These are phyloP conservation scores for Phytophthora sp. DNA, from an alignment of 352 stramenopile genomes.

Conservation along the genomic window DNA sequence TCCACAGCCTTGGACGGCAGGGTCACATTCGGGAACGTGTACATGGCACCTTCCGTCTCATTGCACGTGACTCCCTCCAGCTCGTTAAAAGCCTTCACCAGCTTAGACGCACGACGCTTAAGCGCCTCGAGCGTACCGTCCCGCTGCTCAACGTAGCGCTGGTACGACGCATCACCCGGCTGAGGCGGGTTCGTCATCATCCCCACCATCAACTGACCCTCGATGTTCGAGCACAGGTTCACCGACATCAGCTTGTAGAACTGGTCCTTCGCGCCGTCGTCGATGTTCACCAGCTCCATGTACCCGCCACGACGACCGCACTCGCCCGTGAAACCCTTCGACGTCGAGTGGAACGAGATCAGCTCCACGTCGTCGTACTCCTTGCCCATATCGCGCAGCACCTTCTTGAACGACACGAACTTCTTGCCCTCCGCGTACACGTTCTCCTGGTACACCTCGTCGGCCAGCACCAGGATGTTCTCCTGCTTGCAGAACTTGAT, in stretches of 20 bases:
- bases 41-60: conserved; percentile 97
- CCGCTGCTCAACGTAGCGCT: conserved; percentile 91
- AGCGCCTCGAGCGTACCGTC: conserved; percentile 94
- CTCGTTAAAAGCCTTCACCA: conserved; percentile 94
- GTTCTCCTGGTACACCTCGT: conserved; percentile 99
- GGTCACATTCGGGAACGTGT: conserved; percentile 97
- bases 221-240: conserved; percentile 96
- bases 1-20: conserved; percentile 90
- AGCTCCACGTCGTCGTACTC: conserved; percentile 92
- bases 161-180: conserved; percentile 88
- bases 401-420: conserved; percentile 97
- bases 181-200: conserved; percentile 98
- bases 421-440: conserved; percentile 93
- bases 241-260: conserved; percentile 99
- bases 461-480: conserved; percentile 95
- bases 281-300: conserved; percentile 97
- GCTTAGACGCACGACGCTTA: conserved; percentile 93
- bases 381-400: conserved; percentile 90
- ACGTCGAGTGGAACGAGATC: conserved; percentile 98
- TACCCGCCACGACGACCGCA: conserved; percentile 97
- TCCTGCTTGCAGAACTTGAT: conserved; percentile 96
- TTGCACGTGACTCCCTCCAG: conserved; percentile 98
- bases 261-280: conserved; percentile 92
- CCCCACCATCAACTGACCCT: conserved; percentile 97
- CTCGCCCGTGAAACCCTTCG: conserved; percentile 99